phyloP scores from a whole-genome alignment of 331 rosid species.

The Prunus yedoensis region DNA sequence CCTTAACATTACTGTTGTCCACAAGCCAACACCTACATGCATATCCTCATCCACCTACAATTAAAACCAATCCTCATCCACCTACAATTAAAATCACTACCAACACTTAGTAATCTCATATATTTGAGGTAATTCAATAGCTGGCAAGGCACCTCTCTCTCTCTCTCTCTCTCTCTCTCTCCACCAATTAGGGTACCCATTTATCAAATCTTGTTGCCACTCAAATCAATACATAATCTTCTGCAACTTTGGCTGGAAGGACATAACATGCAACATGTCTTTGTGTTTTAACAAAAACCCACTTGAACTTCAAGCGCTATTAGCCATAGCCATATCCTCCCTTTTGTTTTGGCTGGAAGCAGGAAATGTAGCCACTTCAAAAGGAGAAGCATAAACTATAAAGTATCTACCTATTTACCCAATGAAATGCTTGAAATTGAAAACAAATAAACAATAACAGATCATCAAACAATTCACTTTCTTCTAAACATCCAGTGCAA shows the following conservation, averaged over 20 bases:
- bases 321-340: neutral
- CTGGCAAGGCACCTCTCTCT: slow-evolving; percentile 28
- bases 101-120: slow-evolving; percentile 36
- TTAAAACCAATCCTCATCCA: slow-evolving; percentile 48
- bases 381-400: neutral
- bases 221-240: no score
- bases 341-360: no score
- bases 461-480: slow-evolving; percentile 20
- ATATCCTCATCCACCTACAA: slow-evolving; percentile 36
- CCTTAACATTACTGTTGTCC: slow-evolving; percentile 47
- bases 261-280: neutral
- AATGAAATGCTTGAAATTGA: slow-evolving; percentile 7
- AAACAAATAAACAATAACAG: neutral
- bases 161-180: slow-evolving; percentile 10
- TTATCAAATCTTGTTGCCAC: no score
- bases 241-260: no score
- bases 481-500: slow-evolving; percentile 20
- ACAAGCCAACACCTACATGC: slow-evolving; percentile 65
- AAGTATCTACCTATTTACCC: neutral
- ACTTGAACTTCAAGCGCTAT: neutral
- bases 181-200: no score
- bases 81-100: slow-evolving; percentile 46
- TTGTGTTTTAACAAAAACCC: no score
- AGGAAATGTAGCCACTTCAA: no score
- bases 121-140: slow-evolving; percentile 24